phyloP scores from a whole-genome alignment of 164 flowering plant species.

The Hamamelis virginiana region DNA sequence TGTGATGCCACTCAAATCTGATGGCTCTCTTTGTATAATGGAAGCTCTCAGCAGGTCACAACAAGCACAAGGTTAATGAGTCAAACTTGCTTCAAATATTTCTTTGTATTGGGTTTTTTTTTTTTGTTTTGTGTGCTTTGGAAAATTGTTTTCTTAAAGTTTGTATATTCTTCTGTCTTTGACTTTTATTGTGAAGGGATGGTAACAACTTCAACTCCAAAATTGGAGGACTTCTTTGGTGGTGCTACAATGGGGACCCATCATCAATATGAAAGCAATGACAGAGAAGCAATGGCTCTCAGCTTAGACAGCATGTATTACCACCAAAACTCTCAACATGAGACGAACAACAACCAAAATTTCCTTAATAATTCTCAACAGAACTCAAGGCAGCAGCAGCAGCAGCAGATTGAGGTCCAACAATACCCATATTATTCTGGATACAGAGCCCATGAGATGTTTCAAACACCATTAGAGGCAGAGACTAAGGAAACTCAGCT shows the following conservation, averaged over 20 bases:
- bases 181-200: slow-evolving; percentile 25
- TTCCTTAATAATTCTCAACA: slow-evolving; percentile 26
- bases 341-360: slow-evolving; percentile 26
- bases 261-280: slow-evolving; percentile 41
- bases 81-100: neutral
- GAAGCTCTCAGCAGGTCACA: slow-evolving; percentile 50
- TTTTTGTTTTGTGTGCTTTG: neutral
- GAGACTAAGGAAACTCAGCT: slow-evolving; percentile 22
- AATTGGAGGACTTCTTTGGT: slow-evolving; percentile 64
- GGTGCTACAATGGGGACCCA: slow-evolving; percentile 54
- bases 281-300: slow-evolving; percentile 50
- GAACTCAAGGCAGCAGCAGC: slow-evolving; percentile 21
- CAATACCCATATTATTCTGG: slow-evolving; percentile 32
- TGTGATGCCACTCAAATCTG: slow-evolving; percentile 60
- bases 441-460: slow-evolving; percentile 33
- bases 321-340: slow-evolving; percentile 31
- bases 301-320: slow-evolving; percentile 56
- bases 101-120: slow-evolving; percentile 2
- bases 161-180: slow-evolving; percentile 9
- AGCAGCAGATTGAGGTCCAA: slow-evolving; percentile 28
- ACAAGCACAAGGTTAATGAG: slow-evolving; percentile 40
- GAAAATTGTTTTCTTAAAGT: neutral
- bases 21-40: slow-evolving; percentile 61
- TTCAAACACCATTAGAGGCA: slow-evolving; percentile 22
- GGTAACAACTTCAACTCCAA: slow-evolving; percentile 38